These are phyloP conservation scores for Castanea crenata DNA, from an alignment of 306 rosid genomes.

Conservation along the genomic window DNA sequence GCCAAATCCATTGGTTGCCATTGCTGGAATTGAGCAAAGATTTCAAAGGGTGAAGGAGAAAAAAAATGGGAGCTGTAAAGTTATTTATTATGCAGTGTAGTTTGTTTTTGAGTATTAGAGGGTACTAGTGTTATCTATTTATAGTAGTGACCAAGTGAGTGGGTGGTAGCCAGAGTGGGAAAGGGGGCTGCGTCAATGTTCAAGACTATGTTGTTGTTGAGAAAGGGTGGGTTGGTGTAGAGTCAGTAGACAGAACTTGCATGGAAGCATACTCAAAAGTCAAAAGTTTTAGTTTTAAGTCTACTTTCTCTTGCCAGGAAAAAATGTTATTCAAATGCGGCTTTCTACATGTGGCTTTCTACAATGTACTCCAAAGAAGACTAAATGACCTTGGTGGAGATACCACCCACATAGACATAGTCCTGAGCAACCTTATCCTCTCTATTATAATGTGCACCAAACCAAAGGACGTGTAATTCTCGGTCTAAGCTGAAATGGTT, in stretches of 20 bases:
- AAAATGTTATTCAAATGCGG: too few species aligned
- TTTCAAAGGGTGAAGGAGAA: not conserved
- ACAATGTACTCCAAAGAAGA: not conserved
- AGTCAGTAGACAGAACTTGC: not conserved
- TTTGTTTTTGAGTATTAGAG: not conserved
- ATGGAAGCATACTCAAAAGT: not conserved
- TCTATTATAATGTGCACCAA: too few species aligned
- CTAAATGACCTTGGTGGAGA: not conserved
- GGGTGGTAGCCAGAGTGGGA: not conserved
- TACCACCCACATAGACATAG: too few species aligned
- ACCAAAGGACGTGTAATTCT: too few species aligned
- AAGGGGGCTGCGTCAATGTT: not conserved
- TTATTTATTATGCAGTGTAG: not conserved
- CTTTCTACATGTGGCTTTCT: not conserved
- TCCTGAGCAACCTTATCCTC: not conserved
- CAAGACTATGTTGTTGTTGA: not conserved
- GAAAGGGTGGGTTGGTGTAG: not conserved
- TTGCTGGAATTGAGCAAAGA: not conserved
- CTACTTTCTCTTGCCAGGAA: too few species aligned
- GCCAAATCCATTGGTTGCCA: not conserved
- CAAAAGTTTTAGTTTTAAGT: not conserved
- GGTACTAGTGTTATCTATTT: not conserved
- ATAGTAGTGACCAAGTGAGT: not conserved
- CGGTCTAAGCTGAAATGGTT: too few species aligned
- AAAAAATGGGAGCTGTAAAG: not conserved